Evolutionary conservation across 441 rosid species (phyloP).

Genomic region (Omphalea diandra): DNA sequence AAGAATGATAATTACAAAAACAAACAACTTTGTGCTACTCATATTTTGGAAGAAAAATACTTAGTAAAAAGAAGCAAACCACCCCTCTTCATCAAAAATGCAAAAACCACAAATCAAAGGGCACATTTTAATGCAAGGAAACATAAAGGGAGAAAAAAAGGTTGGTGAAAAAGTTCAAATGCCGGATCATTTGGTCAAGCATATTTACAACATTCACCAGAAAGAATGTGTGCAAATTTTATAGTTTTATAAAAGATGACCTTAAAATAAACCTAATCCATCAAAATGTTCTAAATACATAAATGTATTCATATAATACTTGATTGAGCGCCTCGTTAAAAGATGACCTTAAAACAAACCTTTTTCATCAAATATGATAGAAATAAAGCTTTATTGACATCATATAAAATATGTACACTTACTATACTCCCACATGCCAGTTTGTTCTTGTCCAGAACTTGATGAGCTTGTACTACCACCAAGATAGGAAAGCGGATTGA

Average conservation of each 20-base stretch:
- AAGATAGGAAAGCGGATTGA: constrained; percentile 78
- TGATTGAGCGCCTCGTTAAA: no score
- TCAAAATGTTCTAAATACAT: no score
- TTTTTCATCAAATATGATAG: background rate
- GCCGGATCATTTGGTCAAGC: background rate
- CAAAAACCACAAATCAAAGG: background rate
- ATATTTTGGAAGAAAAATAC: background rate
- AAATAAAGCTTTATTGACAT: background rate
- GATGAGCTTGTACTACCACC: constrained; percentile 46
- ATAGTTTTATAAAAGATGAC: no score
- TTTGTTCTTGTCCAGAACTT: constrained; percentile 42
- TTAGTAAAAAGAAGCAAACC: background rate
- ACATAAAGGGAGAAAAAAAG: background rate
- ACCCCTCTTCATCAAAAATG: background rate
- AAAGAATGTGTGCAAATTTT: no score
- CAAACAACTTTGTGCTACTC: no score
- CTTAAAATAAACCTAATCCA: no score
- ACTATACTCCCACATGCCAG: constrained; percentile 45
- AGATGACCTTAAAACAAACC: no score
- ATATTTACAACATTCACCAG: no score
- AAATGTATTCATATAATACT: no score
- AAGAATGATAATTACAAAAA: no score
- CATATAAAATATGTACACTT: constrained; percentile 22
- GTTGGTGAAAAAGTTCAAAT: background rate
- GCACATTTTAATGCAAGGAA: background rate